A percentile compares a stretch with the other conserved stretches of the same genome.
phyloP scores from a whole-genome alignment of 805 yeast species.

The Wickerhamomyces bisporus region DNA sequence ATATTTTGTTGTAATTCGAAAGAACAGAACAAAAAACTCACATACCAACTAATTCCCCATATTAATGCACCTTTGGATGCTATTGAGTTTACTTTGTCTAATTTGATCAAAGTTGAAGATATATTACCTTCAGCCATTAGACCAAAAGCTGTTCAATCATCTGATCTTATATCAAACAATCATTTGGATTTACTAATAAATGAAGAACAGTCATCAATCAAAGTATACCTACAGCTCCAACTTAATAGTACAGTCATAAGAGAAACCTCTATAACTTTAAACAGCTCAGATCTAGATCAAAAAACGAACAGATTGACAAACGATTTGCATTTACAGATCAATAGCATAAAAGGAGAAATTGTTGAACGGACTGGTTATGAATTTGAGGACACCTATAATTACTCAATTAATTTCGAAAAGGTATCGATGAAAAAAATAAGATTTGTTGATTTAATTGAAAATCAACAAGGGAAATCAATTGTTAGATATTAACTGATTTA shows the following conservation, averaged over 20 bases:
- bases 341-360: neutral
- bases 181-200: conserved; percentile 14
- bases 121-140: conserved; percentile 2
- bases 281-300: neutral
- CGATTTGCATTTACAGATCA: neutral
- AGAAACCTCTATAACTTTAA: conserved; percentile 4
- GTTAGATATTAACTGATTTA: conserved; percentile 4
- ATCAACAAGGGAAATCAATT: conserved; percentile 5
- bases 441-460: conserved; percentile 6
- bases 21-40: conserved; percentile 5
- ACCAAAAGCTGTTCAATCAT: conserved; percentile 1
- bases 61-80: neutral
- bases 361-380: conserved; percentile 9
- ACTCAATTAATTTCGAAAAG: conserved; percentile 5
- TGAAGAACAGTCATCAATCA: conserved; percentile 11
- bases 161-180: neutral
- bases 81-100: conserved; percentile 1
- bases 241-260: conserved; percentile 4
- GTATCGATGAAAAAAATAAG: conserved; percentile 1
- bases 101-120: conserved; percentile 4
- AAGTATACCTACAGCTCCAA: conserved; percentile 6
- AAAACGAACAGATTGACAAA: neutral
- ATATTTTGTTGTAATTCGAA: conserved; percentile 8
- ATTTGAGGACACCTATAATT: conserved; percentile 7
- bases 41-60: conserved; percentile 3